Percentiles rank a stretch among this genome's conserved stretches.
phyloP scores from a whole-genome alignment of 2,329 filamentous ascomycete species.

The Hymenoscyphus infarciens region DNA sequence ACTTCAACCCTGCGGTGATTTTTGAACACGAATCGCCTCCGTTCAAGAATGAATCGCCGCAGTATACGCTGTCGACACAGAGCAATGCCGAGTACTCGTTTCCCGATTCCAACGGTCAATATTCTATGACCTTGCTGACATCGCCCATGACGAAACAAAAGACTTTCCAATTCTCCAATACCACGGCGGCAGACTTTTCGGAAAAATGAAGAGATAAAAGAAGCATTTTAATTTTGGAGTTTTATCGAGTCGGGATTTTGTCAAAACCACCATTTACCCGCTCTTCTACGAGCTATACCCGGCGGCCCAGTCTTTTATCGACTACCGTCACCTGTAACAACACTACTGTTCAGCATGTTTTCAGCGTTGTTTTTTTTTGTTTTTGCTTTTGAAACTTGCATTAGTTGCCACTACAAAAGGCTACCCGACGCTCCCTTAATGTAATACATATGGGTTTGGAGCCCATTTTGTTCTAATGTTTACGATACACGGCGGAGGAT shows the following conservation, averaged over 20 bases:
- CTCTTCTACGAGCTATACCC: conserved; percentile 18
- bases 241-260: not conserved
- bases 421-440: conserved; percentile 25
- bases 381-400: conserved; percentile 11
- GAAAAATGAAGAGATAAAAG: conserved; percentile 26
- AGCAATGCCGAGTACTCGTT: conserved; percentile 30
- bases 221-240: conserved; percentile 2
- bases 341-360: conserved; percentile 20
- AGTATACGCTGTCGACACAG: conserved; percentile 28
- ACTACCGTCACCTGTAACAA: conserved; percentile 21
- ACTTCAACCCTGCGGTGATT: conserved; percentile 28
- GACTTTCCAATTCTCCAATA: conserved; percentile 35
- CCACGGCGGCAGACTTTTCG: conserved; percentile 34
- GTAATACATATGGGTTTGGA: conserved; percentile 22
- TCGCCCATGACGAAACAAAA: conserved; percentile 31
- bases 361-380: conserved; percentile 21
- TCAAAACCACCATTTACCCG: not conserved
- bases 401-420: not conserved
- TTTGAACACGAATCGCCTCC: conserved; percentile 27
- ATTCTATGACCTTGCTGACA: conserved; percentile 18
- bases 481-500: conserved; percentile 16
- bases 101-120: conserved; percentile 21
- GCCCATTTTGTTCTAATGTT: conserved; percentile 15
- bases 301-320: conserved; percentile 6
- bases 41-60: conserved; percentile 26